Evolutionary conservation across 257 asterid species (phyloP).

Genomic region (Plantago major): DNA sequence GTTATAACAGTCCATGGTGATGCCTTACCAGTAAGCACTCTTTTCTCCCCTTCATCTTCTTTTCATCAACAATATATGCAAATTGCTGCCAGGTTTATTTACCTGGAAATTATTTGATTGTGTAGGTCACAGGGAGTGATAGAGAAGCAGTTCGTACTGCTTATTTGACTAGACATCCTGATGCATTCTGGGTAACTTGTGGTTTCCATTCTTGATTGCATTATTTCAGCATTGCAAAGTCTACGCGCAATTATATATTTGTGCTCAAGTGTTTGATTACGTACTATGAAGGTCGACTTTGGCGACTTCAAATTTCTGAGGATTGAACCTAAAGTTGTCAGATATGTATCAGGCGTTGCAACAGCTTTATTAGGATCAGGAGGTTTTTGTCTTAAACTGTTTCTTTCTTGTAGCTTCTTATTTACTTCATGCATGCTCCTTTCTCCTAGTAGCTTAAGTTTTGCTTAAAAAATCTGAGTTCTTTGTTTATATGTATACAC

Average conservation of each 20-base stretch:
- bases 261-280: conserved; percentile 21
- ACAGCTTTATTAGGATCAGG: conserved; percentile 89
- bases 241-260: conserved; percentile 6
- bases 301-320: conserved; percentile 93
- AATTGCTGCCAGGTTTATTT: background rate
- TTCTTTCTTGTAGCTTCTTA: conserved; percentile 5
- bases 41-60: conserved; percentile 12
- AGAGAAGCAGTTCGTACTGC: conserved; percentile 60
- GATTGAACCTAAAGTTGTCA: conserved; percentile 74
- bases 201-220: conserved; percentile 12
- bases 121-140: conserved; percentile 52
- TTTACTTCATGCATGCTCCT: conserved; percentile 8
- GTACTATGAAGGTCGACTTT: conserved; percentile 74
- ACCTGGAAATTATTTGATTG: conserved; percentile 9
- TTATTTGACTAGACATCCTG: conserved; percentile 79
- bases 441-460: conserved; percentile 1
- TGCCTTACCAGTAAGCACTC: conserved; percentile 62
- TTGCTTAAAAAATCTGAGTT: background rate
- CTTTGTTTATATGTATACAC: background rate
- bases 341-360: conserved; percentile 86
- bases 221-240: conserved; percentile 1
- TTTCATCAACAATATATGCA: conserved; percentile 5
- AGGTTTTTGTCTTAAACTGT: conserved; percentile 45
- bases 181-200: conserved; percentile 83
- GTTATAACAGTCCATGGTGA: conserved; percentile 81